Percentiles rank a stretch among this genome's conserved stretches.
Conservation (phyloP, 2,329 filamentous ascomycete genomes). For the Alternaria sp. region DNA sequence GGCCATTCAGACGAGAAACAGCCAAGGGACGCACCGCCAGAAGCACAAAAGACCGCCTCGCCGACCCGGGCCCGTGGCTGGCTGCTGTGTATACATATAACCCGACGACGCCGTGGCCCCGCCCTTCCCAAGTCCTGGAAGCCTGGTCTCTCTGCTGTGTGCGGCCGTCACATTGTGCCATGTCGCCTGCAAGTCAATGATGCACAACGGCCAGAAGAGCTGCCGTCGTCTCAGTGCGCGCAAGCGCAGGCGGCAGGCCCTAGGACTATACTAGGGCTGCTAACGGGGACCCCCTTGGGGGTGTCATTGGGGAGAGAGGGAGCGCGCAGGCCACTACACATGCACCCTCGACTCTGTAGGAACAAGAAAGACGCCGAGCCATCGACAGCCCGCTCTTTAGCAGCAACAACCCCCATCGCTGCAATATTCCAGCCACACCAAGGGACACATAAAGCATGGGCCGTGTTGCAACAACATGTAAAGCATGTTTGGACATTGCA, state of each 20-base stretch:
- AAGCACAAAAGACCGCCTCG: slow-evolving; percentile 7
- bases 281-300: slow-evolving; percentile 12
- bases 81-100: slow-evolving; percentile 10
- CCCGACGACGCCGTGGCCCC: slow-evolving; percentile 15
- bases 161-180: not conserved
- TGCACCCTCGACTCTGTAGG: slow-evolving; percentile 11
- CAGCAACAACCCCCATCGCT: not conserved
- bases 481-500: not conserved
- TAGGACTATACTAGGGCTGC: slow-evolving; percentile 12
- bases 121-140: slow-evolving; percentile 15
- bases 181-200: not conserved
- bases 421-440: not conserved
- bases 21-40: slow-evolving; percentile 1
- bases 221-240: slow-evolving; percentile 12
- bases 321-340: slow-evolving; percentile 2
- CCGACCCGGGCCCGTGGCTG: slow-evolving; percentile 17
- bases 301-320: not conserved
- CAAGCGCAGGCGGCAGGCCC: slow-evolving; percentile 17
- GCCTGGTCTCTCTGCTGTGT: not conserved
- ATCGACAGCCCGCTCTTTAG: not conserved
- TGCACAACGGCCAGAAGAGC: slow-evolving; percentile 5
- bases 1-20: slow-evolving; percentile 17
- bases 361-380: slow-evolving; percentile 7
- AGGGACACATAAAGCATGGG: not conserved
- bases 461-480: not conserved